These are phyloP conservation scores for Annona squamosa DNA, from an alignment of 164 flowering plant species.

Conservation along the genomic window DNA sequence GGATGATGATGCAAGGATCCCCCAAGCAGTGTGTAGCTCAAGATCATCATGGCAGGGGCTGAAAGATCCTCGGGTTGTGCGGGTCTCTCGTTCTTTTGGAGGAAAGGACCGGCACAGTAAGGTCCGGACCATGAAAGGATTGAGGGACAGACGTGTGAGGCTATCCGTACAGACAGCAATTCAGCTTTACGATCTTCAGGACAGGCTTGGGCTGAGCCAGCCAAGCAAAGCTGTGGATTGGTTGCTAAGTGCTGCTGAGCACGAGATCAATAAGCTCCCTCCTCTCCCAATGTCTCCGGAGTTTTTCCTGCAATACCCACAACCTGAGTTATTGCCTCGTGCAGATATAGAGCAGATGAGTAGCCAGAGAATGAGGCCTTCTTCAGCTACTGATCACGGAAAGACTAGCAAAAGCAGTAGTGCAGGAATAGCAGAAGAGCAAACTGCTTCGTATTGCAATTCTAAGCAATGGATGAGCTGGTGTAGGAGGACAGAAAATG, in stretches of 20 bases:
- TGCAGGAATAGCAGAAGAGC: conserved; percentile 18
- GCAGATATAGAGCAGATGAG: conserved; percentile 6
- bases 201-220: conserved; percentile 70
- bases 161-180: conserved; percentile 81
- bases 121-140: conserved; percentile 67
- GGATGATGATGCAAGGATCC: conserved; percentile 17
- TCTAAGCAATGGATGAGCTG: conserved; percentile 24
- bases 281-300: conserved; percentile 57
- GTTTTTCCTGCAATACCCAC: conserved; percentile 25
- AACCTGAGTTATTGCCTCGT: conserved; percentile 10
- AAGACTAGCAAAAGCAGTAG: conserved; percentile 14
- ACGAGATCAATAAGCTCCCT: conserved; percentile 71
- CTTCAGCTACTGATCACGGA: conserved; percentile 12
- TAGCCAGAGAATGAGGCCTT: not conserved
- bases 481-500: conserved; percentile 21
- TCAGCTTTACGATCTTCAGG: conserved; percentile 84
- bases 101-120: conserved; percentile 88
- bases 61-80: conserved; percentile 64
- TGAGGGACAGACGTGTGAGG: conserved; percentile 76
- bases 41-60: conserved; percentile 49
- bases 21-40: conserved; percentile 31
- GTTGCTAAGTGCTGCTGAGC: conserved; percentile 64
- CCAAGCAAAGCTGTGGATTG: conserved; percentile 93
- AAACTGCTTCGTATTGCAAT: conserved; percentile 8
- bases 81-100: conserved; percentile 67